Conservation (phyloP, 2,329 filamentous ascomycete genomes). For the Nannizzia gypsea region DNA sequence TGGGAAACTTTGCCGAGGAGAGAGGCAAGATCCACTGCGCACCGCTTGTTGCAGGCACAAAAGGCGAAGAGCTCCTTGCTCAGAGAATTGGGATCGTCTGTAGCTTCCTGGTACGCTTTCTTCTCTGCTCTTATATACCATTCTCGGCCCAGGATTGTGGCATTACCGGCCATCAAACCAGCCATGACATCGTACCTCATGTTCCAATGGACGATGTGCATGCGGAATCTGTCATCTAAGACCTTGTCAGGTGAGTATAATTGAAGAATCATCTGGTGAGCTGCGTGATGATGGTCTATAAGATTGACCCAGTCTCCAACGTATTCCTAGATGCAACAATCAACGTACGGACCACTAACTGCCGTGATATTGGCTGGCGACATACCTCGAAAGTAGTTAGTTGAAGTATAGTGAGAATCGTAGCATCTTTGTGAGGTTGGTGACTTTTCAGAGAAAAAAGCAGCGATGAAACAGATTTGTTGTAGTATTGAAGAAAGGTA, state of each 20-base stretch:
- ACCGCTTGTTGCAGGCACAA: slow-evolving; percentile 54
- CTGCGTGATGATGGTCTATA: slow-evolving; percentile 83
- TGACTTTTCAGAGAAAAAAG: slow-evolving; percentile 58
- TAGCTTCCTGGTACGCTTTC: slow-evolving; percentile 49
- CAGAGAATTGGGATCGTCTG: slow-evolving; percentile 50
- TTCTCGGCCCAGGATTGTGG: slow-evolving; percentile 58
- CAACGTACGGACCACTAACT: slow-evolving; percentile 6
- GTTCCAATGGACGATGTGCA: slow-evolving; percentile 79
- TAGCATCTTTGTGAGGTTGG: slow-evolving; percentile 60
- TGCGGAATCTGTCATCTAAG: slow-evolving; percentile 56
- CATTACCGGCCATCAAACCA: slow-evolving; percentile 68
- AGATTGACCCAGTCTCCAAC: slow-evolving; percentile 92
- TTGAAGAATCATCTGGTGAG: slow-evolving; percentile 64
- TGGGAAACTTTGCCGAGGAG: slow-evolving; percentile 59
- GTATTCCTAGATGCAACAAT: slow-evolving; percentile 55
- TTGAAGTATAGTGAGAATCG: slow-evolving; percentile 76
- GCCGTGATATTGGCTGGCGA: slow-evolving; percentile 7
- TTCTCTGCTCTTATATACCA: slow-evolving; percentile 62
- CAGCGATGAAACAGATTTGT: slow-evolving; percentile 69
- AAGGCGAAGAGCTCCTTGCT: slow-evolving; percentile 56
- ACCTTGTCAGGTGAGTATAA: slow-evolving; percentile 67
- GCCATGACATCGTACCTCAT: slow-evolving; percentile 76
- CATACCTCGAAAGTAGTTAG: slow-evolving; percentile 84
- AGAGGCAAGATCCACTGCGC: slow-evolving; percentile 68
- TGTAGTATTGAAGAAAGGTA: slow-evolving; percentile 80